Base-by-base conservation (phyloP, 768 basidiomycete genomes). In the Candolleomyces aberdarensis region DNA sequence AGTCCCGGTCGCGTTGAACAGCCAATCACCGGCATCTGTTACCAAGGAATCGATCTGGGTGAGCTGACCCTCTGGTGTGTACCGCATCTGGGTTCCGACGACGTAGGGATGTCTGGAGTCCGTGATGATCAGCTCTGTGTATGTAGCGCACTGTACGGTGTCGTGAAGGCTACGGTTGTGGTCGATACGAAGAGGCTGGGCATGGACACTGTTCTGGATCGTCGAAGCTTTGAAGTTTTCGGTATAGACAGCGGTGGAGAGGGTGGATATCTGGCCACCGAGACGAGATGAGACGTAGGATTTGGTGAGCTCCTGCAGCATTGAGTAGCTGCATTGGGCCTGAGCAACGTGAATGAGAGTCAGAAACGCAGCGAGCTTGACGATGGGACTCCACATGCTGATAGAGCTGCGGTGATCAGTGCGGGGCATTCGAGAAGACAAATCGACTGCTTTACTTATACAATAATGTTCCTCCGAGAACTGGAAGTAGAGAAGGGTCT, bases 161-260 rank as follows among this genome's bases (percentile, higher is more conserved):
- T 61, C 60, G 55, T 57, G 60, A 15, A 61, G 29, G 47, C 55
- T 57, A 29, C 60, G 60, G 48, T 61, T 61, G 48, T 61, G 31
- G 10, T 56, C 56, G 26, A 61, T 57, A 14, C 36, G 31, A 26
- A 61, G 60, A 13, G 60, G 47, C 10, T 46, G 32, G 11, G 60
- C 19, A 22, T 56, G 56, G 31, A 61, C 29, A 39, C 60, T 61
- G 7, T 20, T 14, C 7, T 15, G 39, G 32, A 61, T 44, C 20
- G 31, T 57, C 32, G 60, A 26, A 5, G 60, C 32, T 26, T 49
- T 40, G 60, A 51, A 57, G 56, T 61, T 61, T 39, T 61, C 60
- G 47, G 32, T 61, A 48, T 61, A 61, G 2, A 26, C 10, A 15
- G 56, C 54, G 31, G 10, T 19, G 22, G 48, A 41, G 29, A 49